Conservation (phyloP, 139 green algal species). For the Dunaliella sp. region DNA sequence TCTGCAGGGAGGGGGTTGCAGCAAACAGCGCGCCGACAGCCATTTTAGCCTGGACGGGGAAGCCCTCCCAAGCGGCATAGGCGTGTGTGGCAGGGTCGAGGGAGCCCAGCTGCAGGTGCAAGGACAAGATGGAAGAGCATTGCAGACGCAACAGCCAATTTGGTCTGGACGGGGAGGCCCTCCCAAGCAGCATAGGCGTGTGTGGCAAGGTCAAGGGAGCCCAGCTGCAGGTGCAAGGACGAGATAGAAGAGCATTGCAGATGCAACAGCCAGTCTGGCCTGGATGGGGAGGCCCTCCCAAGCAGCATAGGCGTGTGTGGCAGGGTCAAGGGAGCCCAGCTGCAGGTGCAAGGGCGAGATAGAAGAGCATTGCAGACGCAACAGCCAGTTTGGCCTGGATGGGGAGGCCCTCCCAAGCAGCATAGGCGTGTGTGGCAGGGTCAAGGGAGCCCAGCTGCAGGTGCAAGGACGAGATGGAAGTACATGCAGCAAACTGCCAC, state of each 20-base stretch:
- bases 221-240: conserved; percentile 2
- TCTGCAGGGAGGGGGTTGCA: conserved; percentile 23
- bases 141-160: conserved; percentile 75
- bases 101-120: conserved; percentile 12
- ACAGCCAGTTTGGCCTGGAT: conserved; percentile 64
- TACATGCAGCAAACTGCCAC: no score
- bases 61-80: conserved; percentile 90
- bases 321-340: conserved; percentile 52
- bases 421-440: conserved; percentile 78
- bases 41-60: conserved; percentile 59
- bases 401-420: conserved; percentile 89
- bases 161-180: conserved; percentile 67
- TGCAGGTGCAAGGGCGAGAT: background rate
- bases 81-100: conserved; percentile 76
- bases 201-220: conserved; percentile 63
- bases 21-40: conserved; percentile 80
- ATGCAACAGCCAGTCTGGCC: conserved; percentile 73
- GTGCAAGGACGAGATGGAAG: background rate
- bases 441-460: conserved; percentile 48
- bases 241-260: no score
- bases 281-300: conserved; percentile 81
- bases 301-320: conserved; percentile 84
- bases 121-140: no score
- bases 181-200: conserved; percentile 92
- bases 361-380: no score